These are phyloP conservation scores for Alternaria hordeiaustralica DNA, from an alignment of 2,329 filamentous ascomycete species.

Conservation along the genomic window DNA sequence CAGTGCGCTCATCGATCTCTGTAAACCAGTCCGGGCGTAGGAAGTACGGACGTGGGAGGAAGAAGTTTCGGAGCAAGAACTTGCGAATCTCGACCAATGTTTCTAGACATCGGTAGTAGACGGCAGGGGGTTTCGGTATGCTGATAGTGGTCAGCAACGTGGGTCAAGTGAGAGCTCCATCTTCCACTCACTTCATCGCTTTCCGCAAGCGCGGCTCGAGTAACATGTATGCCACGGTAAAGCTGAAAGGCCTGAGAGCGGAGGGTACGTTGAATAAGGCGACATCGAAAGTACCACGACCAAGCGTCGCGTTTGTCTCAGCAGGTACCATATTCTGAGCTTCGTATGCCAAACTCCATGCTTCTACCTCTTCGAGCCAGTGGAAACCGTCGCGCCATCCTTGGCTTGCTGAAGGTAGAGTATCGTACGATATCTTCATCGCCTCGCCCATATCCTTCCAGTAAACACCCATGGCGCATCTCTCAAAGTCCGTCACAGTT, in stretches of 20 bases:
- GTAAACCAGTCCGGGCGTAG: constrained; percentile 49
- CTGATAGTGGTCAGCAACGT: neutral
- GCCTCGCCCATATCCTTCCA: constrained; percentile 76
- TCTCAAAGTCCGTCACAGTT: constrained; percentile 68
- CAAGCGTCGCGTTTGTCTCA: constrained; percentile 50
- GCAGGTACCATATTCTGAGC: constrained; percentile 60
- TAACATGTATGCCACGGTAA: constrained; percentile 62
- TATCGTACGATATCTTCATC: constrained; percentile 66
- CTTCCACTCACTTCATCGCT: constrained; percentile 61
- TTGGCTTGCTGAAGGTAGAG: constrained; percentile 49
- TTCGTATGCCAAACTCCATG: constrained; percentile 66
- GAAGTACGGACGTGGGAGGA: constrained; percentile 61
- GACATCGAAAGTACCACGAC: constrained; percentile 66
- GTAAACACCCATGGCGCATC: constrained; percentile 63
- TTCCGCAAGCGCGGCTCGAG: constrained; percentile 69
- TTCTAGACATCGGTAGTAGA: constrained; percentile 8
- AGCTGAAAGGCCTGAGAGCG: constrained; percentile 54
- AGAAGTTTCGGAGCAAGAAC: constrained; percentile 64
- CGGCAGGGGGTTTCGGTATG: neutral
- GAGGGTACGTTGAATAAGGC: constrained; percentile 64
- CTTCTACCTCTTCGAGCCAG: constrained; percentile 59
- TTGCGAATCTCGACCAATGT: constrained; percentile 57
- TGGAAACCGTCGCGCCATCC: constrained; percentile 58
- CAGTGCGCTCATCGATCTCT: constrained; percentile 50
- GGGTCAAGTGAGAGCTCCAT: constrained; percentile 5